Evolutionary conservation across 2,329 filamentous ascomycete genomes (phyloP).

Genomic region (Endocalyx cinctus): DNA sequence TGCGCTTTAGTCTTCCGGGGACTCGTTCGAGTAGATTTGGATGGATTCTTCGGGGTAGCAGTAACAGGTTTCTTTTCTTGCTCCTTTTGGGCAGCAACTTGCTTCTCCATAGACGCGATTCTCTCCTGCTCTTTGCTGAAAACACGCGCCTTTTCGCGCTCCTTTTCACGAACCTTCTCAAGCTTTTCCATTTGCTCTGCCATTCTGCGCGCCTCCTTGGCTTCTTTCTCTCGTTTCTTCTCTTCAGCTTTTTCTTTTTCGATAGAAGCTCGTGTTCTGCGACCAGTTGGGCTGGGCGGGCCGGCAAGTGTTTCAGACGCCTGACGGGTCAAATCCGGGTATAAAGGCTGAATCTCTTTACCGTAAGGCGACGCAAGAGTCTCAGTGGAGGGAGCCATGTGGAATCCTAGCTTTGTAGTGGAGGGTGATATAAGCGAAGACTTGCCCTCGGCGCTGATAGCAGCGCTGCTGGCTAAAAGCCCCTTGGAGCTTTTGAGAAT

Average conservation of each 20-base stretch:
- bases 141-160: constrained; percentile 61
- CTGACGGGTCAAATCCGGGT: constrained; percentile 42
- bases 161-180: constrained; percentile 65
- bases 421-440: constrained; percentile 53
- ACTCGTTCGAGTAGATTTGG: constrained; percentile 44
- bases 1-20: constrained; percentile 44
- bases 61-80: constrained; percentile 36
- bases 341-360: constrained; percentile 32
- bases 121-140: constrained; percentile 56
- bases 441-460: constrained; percentile 59
- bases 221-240: constrained; percentile 57
- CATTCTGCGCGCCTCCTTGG: constrained; percentile 57
- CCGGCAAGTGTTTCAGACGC: constrained; percentile 25
- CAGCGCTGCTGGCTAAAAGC: constrained; percentile 73
- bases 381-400: constrained; percentile 44
- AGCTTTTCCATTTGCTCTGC: constrained; percentile 59
- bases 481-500: constrained; percentile 84
- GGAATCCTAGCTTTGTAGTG: constrained; percentile 38
- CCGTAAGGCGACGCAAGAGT: constrained; percentile 31
- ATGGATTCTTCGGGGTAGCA: constrained; percentile 33
- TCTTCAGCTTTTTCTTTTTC: constrained; percentile 58
- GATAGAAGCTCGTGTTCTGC: constrained; percentile 53
- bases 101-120: constrained; percentile 48
- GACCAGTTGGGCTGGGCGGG: constrained; percentile 39
- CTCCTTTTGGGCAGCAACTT: constrained; percentile 49